These are phyloP conservation scores for Neurospora cerealis DNA, from an alignment of 495 filamentous ascomycete genomes.

Conservation along the genomic window DNA sequence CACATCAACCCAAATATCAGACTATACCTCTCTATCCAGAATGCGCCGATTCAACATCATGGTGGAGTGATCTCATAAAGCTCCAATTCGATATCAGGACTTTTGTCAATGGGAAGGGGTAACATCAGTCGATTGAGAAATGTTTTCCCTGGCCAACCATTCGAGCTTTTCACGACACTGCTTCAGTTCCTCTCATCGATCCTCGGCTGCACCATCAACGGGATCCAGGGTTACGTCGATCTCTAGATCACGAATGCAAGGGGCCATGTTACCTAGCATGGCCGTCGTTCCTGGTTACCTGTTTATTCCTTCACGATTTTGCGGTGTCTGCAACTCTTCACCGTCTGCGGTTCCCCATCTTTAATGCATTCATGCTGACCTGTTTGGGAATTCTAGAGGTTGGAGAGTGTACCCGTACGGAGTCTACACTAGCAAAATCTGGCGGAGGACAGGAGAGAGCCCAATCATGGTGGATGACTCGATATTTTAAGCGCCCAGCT, in stretches of 20 bases:
- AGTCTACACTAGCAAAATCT: background rate
- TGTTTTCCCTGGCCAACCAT: background rate
- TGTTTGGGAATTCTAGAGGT: background rate
- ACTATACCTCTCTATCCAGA: background rate
- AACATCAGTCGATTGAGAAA: background rate
- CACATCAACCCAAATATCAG: background rate
- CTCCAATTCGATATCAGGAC: background rate
- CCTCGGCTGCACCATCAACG: background rate
- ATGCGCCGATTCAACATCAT: background rate
- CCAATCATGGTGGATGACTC: conserved; percentile 18
- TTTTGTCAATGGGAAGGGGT: background rate
- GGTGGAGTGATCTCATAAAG: background rate
- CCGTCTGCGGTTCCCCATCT: background rate
- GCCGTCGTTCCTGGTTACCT: background rate
- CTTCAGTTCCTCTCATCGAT: background rate
- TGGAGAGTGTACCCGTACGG: background rate
- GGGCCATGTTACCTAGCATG: background rate
- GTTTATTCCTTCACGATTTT: background rate
- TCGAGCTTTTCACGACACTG: background rate
- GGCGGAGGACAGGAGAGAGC: background rate
- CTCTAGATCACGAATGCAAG: background rate
- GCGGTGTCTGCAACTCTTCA: background rate
- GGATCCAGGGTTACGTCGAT: background rate
- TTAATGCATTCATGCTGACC: background rate
- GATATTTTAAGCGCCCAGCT: conserved; percentile 24